These are phyloP conservation scores for Wallemia hederae DNA, from an alignment of 1,284 basidiomycete species.

Conservation along the genomic window DNA sequence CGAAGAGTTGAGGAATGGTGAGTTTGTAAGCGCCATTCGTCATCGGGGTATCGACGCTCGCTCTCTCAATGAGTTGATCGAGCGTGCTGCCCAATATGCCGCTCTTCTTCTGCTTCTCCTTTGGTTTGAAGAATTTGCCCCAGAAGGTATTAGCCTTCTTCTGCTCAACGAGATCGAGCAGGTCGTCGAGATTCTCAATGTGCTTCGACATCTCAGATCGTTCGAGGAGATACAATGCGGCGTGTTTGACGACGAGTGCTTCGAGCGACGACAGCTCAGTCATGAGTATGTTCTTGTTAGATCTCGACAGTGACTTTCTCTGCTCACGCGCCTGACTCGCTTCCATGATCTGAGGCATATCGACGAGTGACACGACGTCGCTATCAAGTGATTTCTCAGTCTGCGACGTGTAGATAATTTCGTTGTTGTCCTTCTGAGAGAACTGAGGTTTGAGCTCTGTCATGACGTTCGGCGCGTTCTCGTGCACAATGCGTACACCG, in stretches of 20 bases:
- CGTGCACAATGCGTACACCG: slow-evolving; percentile 65
- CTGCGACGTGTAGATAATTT: slow-evolving; percentile 7
- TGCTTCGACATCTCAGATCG: slow-evolving; percentile 49
- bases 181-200: slow-evolving; percentile 58
- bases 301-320: slow-evolving; percentile 41
- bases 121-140: slow-evolving; percentile 81
- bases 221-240: slow-evolving; percentile 50
- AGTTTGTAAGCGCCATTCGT: neutral
- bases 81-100: slow-evolving; percentile 78
- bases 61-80: slow-evolving; percentile 76
- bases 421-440: slow-evolving; percentile 3
- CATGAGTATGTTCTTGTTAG: slow-evolving; percentile 35
- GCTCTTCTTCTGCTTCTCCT: slow-evolving; percentile 47
- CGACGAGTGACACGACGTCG: slow-evolving; percentile 76
- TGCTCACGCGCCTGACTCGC: slow-evolving; percentile 69
- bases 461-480: slow-evolving; percentile 27
- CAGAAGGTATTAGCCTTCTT: slow-evolving; percentile 76
- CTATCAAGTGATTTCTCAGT: slow-evolving; percentile 20
- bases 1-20: slow-evolving; percentile 72
- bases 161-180: slow-evolving; percentile 68
- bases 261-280: slow-evolving; percentile 61
- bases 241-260: slow-evolving; percentile 69
- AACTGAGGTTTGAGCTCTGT: slow-evolving; percentile 1
- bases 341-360: slow-evolving; percentile 76
- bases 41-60: slow-evolving; percentile 53